These are phyloP conservation scores for Lumnitzera littorea DNA, from an alignment of 345 rosid genomes.

Conservation along the genomic window DNA sequence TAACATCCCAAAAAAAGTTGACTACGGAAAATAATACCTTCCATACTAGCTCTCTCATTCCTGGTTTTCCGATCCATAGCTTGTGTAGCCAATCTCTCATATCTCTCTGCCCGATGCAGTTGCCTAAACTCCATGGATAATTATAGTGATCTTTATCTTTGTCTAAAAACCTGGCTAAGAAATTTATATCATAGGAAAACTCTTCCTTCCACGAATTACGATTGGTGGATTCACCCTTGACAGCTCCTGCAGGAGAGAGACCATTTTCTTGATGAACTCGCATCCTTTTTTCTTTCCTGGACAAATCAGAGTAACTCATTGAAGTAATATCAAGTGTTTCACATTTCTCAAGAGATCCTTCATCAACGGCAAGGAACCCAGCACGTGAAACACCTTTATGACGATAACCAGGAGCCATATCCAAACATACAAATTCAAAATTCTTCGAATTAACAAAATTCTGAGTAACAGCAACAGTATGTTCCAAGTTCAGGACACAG, in stretches of 20 bases:
- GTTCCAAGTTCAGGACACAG: conserved; percentile 81
- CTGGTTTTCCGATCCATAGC: conserved; percentile 81
- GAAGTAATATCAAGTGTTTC: conserved; percentile 25
- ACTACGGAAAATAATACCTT: conserved; percentile 43
- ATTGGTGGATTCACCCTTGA: conserved; percentile 24
- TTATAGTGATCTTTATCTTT: conserved; percentile 82
- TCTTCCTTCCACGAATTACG: conserved; percentile 50
- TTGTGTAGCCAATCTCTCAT: conserved; percentile 85
- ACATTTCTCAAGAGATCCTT: conserved; percentile 25
- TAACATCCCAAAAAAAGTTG: conserved; percentile 4
- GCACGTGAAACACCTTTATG: conserved; percentile 97
- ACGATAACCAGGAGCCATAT: conserved; percentile 90
- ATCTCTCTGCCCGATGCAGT: conserved; percentile 89
- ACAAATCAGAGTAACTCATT: conserved; percentile 45
- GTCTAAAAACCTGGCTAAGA: conserved; percentile 61
- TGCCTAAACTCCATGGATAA: conserved; percentile 79
- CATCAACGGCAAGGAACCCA: conserved; percentile 82
- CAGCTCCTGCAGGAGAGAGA: conserved; percentile 23
- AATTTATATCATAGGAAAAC: conserved; percentile 62
- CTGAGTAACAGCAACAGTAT: conserved; percentile 90
- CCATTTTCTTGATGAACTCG: conserved; percentile 30
- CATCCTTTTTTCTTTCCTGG: conserved; percentile 77
- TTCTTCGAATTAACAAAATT: conserved; percentile 80
- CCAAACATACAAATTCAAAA: conserved; percentile 84
- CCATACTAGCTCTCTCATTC: conserved; percentile 73